phyloP scores from a whole-genome alignment of 2,329 filamentous ascomycete species.

The Nemania bipapillata region DNA sequence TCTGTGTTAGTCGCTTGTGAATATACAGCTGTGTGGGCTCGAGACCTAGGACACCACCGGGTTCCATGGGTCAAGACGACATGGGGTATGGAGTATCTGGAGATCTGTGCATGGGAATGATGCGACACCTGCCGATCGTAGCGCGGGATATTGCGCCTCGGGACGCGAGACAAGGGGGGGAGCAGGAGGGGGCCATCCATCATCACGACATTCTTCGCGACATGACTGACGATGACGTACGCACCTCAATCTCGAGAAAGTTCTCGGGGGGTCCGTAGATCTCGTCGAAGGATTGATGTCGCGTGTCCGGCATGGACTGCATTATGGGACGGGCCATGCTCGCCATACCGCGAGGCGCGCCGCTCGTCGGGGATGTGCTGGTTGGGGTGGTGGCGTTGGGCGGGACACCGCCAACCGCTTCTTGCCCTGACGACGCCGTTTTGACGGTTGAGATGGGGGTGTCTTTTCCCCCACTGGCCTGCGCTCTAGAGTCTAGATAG shows the following conservation, averaged over 20 bases:
- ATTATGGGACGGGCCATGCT: conserved; percentile 64
- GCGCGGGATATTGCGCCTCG: background rate
- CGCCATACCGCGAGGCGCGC: conserved; percentile 47
- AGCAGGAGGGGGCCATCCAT: background rate
- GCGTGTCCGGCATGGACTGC: conserved; percentile 76
- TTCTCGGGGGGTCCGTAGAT: conserved; percentile 99
- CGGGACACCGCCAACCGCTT: conserved; percentile 38
- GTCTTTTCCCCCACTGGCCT: conserved; percentile 19
- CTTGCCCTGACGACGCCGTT: conserved; percentile 48
- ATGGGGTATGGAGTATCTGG: no score
- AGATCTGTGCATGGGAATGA: no score
- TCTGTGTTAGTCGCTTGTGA: background rate
- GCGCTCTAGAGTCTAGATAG: background rate
- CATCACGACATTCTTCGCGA: background rate
- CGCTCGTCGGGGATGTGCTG: conserved; percentile 4
- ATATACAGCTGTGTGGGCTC: background rate
- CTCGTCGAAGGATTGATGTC: conserved; percentile 96
- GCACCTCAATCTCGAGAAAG: conserved; percentile 96
- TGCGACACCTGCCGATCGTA: background rate
- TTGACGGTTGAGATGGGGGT: conserved; percentile 43
- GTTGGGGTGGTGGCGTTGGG: conserved; percentile 41
- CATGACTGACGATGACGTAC: conserved; percentile 37
- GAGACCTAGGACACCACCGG: background rate
- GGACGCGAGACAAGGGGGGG: background rate
- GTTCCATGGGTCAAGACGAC: background rate